phyloP scores from a whole-genome alignment of 208 protist genomes.

The Trypanosoma vivax region DNA sequence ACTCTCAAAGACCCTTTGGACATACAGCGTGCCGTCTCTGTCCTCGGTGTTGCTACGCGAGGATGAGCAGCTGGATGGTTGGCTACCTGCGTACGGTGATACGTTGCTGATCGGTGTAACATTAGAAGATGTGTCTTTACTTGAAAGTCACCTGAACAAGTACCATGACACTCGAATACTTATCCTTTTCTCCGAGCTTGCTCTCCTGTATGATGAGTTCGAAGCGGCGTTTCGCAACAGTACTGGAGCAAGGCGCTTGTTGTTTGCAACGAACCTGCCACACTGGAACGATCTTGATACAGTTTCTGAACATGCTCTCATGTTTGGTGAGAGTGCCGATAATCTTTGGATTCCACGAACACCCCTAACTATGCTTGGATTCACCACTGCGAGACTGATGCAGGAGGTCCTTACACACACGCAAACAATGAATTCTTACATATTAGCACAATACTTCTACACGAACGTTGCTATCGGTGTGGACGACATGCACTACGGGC shows the following conservation, averaged over 20 bases:
- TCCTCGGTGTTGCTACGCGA: not conserved
- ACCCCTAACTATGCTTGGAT: slow-evolving; percentile 7
- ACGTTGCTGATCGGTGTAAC: slow-evolving; percentile 1
- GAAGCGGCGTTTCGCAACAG: not conserved
- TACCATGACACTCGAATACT: not conserved
- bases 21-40: not conserved
- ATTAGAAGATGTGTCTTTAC: not conserved
- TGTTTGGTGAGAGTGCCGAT: slow-evolving; percentile 8
- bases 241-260: not conserved
- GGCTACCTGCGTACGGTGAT: not conserved
- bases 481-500: slow-evolving; percentile 25
- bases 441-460: slow-evolving; percentile 18
- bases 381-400: slow-evolving; percentile 5
- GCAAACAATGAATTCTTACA: slow-evolving; percentile 8
- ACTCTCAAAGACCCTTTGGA: not conserved
- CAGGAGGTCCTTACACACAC: slow-evolving; percentile 7
- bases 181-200: slow-evolving; percentile 1
- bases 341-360: slow-evolving; percentile 3
- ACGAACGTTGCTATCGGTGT: slow-evolving; percentile 7
- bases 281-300: slow-evolving; percentile 2
- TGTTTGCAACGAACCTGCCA: slow-evolving; percentile 5
- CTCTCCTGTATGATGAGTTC: not conserved
- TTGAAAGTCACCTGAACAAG: not conserved
- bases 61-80: not conserved
- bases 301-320: not conserved